These are phyloP conservation scores for Rhizophagus sp. DNA, from an alignment of 192 early-diverging fungal genomes.

Conservation along the genomic window DNA sequence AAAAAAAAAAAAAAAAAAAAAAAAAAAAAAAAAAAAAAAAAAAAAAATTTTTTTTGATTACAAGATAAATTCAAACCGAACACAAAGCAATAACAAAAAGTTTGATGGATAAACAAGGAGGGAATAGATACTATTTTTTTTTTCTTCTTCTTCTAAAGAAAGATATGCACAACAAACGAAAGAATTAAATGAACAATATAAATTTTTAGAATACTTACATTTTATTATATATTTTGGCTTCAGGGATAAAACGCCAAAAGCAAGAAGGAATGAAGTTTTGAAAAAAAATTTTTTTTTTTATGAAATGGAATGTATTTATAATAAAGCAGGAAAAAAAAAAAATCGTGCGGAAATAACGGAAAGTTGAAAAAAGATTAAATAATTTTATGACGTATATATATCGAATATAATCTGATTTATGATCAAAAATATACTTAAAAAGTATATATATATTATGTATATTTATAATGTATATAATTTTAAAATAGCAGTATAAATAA, in stretches of 20 bases:
- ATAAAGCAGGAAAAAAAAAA: background rate
- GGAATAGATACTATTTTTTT: background rate
- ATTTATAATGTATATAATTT: background rate
- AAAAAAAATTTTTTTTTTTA: background rate
- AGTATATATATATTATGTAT: background rate
- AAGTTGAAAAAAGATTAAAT: no score
- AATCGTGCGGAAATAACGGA: background rate
- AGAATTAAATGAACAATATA: background rate
- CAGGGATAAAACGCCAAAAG: background rate
- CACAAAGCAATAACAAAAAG: background rate
- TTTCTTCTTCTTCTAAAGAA: background rate
- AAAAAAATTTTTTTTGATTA: background rate
- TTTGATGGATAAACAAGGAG: no score
- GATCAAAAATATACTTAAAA: background rate
- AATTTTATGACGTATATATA: background rate
- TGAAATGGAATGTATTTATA: background rate
- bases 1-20: no score
- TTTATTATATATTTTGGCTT: background rate
- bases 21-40: no score
- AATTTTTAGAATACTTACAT: background rate
- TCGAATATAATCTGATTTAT: background rate
- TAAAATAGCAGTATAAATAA: background rate
- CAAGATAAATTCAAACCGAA: background rate
- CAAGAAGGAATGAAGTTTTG: background rate
- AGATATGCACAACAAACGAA: background rate